Evolutionary conservation across 768 basidiomycete species (phyloP).

Genomic region (Pisolithus orientalis): DNA sequence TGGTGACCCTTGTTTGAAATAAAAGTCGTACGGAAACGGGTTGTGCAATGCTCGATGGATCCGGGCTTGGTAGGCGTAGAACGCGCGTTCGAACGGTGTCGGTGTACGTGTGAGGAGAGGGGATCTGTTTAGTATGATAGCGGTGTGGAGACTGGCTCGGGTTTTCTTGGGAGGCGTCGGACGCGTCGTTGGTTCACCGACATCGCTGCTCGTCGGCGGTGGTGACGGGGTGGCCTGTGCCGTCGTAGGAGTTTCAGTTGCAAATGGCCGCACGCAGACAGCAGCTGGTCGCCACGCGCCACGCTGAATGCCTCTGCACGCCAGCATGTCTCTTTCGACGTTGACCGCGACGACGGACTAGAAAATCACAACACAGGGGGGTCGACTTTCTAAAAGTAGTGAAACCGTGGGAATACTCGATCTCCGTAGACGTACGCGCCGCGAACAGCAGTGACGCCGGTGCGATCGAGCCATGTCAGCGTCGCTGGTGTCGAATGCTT

Average conservation of each 20-base stretch:
- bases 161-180: constrained; percentile 18
- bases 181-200: constrained; percentile 9
- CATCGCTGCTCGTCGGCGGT: constrained; percentile 1
- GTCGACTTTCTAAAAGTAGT: background rate
- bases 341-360: background rate
- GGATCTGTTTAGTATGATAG: constrained; percentile 73
- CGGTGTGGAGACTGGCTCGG: constrained; percentile 44
- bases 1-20: constrained; percentile 88
- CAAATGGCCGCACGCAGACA: constrained; percentile 33
- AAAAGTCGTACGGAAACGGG: constrained; percentile 85
- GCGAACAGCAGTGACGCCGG: background rate
- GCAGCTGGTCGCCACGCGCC: constrained; percentile 15
- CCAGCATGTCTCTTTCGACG: constrained; percentile 21
- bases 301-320: constrained; percentile 28
- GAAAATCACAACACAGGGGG: background rate
- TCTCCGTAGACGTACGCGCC: background rate
- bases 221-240: constrained; percentile 1
- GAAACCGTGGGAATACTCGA: background rate
- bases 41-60: constrained; percentile 82
- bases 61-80: constrained; percentile 77
- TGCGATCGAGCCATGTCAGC: constrained; percentile 50
- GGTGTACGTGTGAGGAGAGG: constrained; percentile 70
- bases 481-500: constrained; percentile 71
- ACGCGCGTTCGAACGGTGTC: constrained; percentile 70
- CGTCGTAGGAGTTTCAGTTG: constrained; percentile 31